Base-by-base conservation (phyloP, 2,329 filamentous ascomycete genomes). In the Aspergillus ustus region DNA sequence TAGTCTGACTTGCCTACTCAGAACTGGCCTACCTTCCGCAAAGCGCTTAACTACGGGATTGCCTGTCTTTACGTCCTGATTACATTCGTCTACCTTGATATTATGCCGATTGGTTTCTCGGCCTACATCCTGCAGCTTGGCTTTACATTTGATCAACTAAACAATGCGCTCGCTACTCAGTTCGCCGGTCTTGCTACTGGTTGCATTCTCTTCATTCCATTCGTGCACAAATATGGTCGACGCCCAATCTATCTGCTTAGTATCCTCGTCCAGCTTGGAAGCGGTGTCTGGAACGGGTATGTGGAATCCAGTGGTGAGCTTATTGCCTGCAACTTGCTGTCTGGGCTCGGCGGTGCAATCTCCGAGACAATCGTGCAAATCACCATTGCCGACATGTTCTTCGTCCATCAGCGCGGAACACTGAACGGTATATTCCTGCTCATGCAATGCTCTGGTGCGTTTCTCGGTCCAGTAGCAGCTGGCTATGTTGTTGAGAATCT, bases 351-450 rank as follows among this genome's bases (percentile, higher is more conserved):
- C 1, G 82, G 81, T 7, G 79, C 81, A 7, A 67, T 82, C 20
- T 17, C 15, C 40, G 40, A 44, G 40, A 19, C 40, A 17, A 44
- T 44, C 19, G 40, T 44, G 8, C 15, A 17, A 19, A 44, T 44
- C 19, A 44, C 81, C 0, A 76, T 83, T 20, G 75, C 76, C 8
- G 81, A 83, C 61, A 58, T 84, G 45, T 83, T 80, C 68, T 83
- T 83, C 62, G 73, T 83, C 7, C 81, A 83, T 57, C 73, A 83
- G 55, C 74, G 78, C 37, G 82, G 78, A 0, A 70, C 73, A 2
- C 80, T 81, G 77, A 85, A 84, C 61, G 73, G 72, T 0, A 73
- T 81, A 11, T 85, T 82, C 62, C 70, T 81, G 59, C 79, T 73
- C 70, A 69, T 73, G 4, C 57, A 64, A 25, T 71, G 55, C 37